A percentile compares a stretch with the other conserved stretches of the same genome.
These are phyloP conservation scores for Brassica balearica DNA, from an alignment of 441 rosid species.

Conservation along the genomic window DNA sequence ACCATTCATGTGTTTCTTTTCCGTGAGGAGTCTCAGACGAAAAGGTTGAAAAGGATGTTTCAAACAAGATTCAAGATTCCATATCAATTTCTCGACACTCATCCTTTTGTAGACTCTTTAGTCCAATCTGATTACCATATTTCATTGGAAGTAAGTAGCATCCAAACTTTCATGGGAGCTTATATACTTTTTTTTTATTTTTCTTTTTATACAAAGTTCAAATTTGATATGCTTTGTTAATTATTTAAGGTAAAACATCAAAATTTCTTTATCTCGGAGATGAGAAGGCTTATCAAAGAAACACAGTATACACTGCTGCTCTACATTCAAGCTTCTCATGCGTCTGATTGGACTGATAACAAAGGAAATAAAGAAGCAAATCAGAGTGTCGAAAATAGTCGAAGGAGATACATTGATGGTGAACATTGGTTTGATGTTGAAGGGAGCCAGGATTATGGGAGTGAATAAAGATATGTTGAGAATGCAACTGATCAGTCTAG, in stretches of 20 bases:
- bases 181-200: neutral
- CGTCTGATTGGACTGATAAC: neutral
- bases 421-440: neutral
- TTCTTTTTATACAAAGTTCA: neutral
- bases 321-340: slow-evolving; percentile 55
- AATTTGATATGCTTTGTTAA: slow-evolving; percentile 8
- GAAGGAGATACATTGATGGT: neutral
- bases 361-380: neutral
- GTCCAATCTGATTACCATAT: too few species aligned
- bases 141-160: too few species aligned
- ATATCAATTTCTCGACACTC: too few species aligned
- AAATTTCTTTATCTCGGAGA: slow-evolving; percentile 57
- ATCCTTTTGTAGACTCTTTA: too few species aligned
- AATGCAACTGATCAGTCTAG: neutral
- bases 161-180: too few species aligned
- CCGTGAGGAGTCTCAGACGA: too few species aligned
- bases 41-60: too few species aligned
- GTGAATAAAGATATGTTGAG: neutral
- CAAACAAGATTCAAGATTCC: too few species aligned
- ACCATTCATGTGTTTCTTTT: too few species aligned
- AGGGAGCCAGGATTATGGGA: neutral
- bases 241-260: slow-evolving; percentile 66
- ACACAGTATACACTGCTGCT: slow-evolving; percentile 87
- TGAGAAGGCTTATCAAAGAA: slow-evolving; percentile 76
- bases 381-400: neutral